A percentile compares a stretch with the other conserved stretches of the same genome.
These are phyloP conservation scores for Diaporthe vexans DNA, from an alignment of 2,329 filamentous ascomycete species.

Conservation along the genomic window DNA sequence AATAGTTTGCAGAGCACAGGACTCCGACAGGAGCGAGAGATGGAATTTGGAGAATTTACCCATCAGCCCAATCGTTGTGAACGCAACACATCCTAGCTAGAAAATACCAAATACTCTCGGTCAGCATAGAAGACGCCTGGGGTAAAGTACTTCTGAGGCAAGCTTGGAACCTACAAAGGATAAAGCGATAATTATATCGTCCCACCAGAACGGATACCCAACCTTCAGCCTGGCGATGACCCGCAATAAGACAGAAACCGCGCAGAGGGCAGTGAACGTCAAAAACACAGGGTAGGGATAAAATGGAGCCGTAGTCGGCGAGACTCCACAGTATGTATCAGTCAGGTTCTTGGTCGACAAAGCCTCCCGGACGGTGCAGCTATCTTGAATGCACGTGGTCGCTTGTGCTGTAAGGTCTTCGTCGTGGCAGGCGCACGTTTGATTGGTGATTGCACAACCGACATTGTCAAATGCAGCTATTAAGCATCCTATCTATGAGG, in stretches of 20 bases:
- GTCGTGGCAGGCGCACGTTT: conserved; percentile 16
- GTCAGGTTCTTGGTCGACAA: conserved; percentile 12
- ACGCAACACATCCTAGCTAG: conserved; percentile 8
- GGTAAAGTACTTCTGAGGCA: too few species aligned
- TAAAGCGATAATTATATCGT: conserved; percentile 7
- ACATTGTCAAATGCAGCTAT: not conserved
- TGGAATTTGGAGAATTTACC: not conserved
- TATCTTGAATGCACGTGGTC: not conserved
- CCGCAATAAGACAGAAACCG: conserved; percentile 6
- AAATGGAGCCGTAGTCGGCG: not conserved
- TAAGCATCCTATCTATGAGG: conserved; percentile 1
- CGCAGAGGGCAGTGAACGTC: not conserved
- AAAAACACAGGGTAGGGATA: not conserved
- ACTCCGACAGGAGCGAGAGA: too few species aligned
- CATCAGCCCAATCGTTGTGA: not conserved
- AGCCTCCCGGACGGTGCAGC: conserved; percentile 11
- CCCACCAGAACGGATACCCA: conserved; percentile 21
- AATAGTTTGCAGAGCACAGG: not conserved
- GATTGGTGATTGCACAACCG: conserved; percentile 4
- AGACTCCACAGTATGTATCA: not conserved
- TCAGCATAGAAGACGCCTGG: not conserved
- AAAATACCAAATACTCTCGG: not conserved
- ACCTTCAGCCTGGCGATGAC: conserved; percentile 15
- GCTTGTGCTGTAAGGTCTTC: not conserved
- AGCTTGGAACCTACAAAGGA: conserved; percentile 3